Evolutionary conservation across 2,329 filamentous ascomycete genomes (phyloP), one percentile per base, ranked within the genome.

Genomic region (Penicillium sp.): DNA sequence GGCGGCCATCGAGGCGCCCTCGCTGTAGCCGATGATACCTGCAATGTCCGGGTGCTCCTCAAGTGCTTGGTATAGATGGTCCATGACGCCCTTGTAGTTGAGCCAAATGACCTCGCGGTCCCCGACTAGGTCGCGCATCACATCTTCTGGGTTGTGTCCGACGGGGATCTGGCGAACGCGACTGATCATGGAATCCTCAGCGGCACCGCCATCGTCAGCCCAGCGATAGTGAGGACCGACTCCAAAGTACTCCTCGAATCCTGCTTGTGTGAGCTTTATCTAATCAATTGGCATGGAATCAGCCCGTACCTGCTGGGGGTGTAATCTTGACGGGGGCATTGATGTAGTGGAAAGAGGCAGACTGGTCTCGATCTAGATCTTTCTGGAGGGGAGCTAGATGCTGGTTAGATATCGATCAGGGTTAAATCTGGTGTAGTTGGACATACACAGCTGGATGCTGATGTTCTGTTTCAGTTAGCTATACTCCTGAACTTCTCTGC

Each of bases 21-120:
- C 83, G 0, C 82, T 84, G 59, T 85, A 86, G 1, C 83, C 83
- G 15, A 86, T 74, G 39, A 86, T 78, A 2, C 80, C 83, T 52
- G 80, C 77, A 50, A 82, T 77, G 18, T 62, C 61, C 8, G 59
- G 56, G 18, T 63, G 49, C 13, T 51, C 70, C 13, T 80, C 74
- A 56, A 84, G 71, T 5, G 78, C 74, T 8, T 75, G 63, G 56
- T 77, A 68, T 2, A 76, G 33, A n/a, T 64, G 58, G 4, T 71
- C 60, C 24, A 76, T 61, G 32, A 62, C 52, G 7, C 40, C 41
- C 2, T 52, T 42, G 27, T 55, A 48, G 27, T 54, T 68, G 17
- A 37, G 40, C 55, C 55, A 59, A 18, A 24, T 36, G n/a, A 60
- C 52, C 42, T 64, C 55, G 39, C 47, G 46, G 27, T 52, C 54